Base-by-base conservation (phyloP, 768 basidiomycete species). In the Russula ochroleuca region DNA sequence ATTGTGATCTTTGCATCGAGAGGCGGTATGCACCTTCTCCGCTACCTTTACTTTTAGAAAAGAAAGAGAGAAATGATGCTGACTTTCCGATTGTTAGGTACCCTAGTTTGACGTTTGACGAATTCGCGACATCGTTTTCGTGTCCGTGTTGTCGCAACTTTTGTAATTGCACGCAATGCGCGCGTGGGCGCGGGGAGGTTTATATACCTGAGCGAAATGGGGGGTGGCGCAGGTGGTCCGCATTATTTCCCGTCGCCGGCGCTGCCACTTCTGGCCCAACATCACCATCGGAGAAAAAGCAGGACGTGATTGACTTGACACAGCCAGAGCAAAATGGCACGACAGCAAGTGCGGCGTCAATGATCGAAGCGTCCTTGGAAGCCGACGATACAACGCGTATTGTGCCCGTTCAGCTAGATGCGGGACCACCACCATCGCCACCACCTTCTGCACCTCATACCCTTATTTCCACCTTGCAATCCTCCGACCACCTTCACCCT, bases 131-230 rank as follows among this genome's bases (percentile, higher is more conserved):
- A 1, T 33, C 47, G 6, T 79, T 78, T 57, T 59, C 67, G 25
- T 85, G 84, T 66, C 84, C 84, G 0, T 66, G 28, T 15, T 85
- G 83, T 67, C 67, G 69, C 3, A 67, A 73, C 13, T 77, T 65
- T 13, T 85, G 84, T 71, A 82, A 79, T 50, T 85, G 84, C 69
- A 78, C 80, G 13, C 0, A 6, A 0, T 84, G 83, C 67, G 74
- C 78, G 15, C 65, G 70, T 31, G 75, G 66, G 62, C 76, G 83
- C 6, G 82, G 83, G 6, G 83, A 82, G 56, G 66, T 70, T 13
- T 83, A 82, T 62, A 61, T 82, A 11, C 72, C 76, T 9, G 71
- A 72, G 67, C 66, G 72, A 49, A 65, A 65, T 1, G 71, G 66
- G 3, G 71, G 71, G 10, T 61, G 50, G 63, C 56, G 66, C 10